Evolutionary conservation across 2,329 filamentous ascomycete species (phyloP), one percentile per base, ranked within the genome.

Genomic region (Uncinocarpus reesii): DNA sequence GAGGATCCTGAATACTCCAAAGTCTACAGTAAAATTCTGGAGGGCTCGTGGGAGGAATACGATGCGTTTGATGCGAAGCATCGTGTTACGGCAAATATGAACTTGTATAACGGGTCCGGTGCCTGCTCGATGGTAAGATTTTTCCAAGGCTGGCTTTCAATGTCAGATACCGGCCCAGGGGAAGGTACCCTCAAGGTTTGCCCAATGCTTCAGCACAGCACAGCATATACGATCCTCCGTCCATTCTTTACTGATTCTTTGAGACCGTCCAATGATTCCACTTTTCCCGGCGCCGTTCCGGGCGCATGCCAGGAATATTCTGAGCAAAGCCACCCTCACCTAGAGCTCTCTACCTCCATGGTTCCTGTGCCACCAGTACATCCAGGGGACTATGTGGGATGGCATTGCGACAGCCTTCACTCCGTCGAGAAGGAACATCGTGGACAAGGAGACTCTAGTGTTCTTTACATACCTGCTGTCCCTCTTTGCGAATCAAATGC

Each of bases 381-480:
- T 37, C 84, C 84, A 0, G 84, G 84, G 1, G 84, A 89, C 60
- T 87, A 81, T 57, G 81, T 93, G 1, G 71, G 79, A 56, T 76
- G 86, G 86, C 86, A 93, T 62, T 90, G 85, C 62, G 84, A 89
- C 52, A 69, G 55, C 10, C 83, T 93, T 42, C 89, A 95, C 62
- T 79, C 86, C 0, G 89, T 95, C 0, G 89, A 95, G 67, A 81
- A 79, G 55, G 72, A 81, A 1, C 89, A 95, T 61, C 65, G 65
- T 1, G 90, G 89, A 1, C 72, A 67, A 1, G 65, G 70, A 0
- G 89, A 95, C 63, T 87, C 84, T 0, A 88, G 82, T 56, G 89
- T 95, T 0, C 60, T 95, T 51, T 95, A 95, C 59, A 94, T 95
- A 48, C 88, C 89, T 0, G 81, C 86, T 0, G 92, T 85, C 47